Conservation (phyloP, 805 yeast genomes). For the Hagleromyces aurorensis region DNA sequence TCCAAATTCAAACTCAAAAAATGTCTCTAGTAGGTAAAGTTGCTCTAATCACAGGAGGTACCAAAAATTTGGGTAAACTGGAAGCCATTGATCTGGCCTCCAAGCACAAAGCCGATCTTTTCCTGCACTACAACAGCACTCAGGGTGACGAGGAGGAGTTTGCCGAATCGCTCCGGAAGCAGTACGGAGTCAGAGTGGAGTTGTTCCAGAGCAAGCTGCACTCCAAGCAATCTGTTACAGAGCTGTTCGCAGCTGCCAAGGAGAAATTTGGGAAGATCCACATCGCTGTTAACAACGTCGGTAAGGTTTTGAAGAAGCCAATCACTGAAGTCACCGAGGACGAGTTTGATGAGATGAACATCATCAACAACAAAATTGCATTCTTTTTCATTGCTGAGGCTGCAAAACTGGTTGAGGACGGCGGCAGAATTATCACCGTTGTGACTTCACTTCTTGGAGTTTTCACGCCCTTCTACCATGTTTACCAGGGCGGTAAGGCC, state of each 20-base stretch:
- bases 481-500: constrained; percentile 51
- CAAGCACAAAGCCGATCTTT: constrained; percentile 42
- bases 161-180: constrained; percentile 30
- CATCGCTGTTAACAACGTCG: constrained; percentile 61
- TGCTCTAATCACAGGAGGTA: constrained; percentile 53
- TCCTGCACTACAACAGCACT: constrained; percentile 47
- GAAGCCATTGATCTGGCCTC: constrained; percentile 49
- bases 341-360: constrained; percentile 49
- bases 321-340: constrained; percentile 42
- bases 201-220: constrained; percentile 38
- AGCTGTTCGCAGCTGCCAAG: constrained; percentile 41
- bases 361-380: constrained; percentile 50
- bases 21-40: constrained; percentile 37
- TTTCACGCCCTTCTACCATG: constrained; percentile 44
- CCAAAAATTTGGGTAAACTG: constrained; percentile 50
- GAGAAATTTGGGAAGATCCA: constrained; percentile 44
- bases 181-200: constrained; percentile 37
- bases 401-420: constrained; percentile 40
- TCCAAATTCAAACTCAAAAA: no score
- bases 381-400: constrained; percentile 55
- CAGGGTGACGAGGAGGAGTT: constrained; percentile 33
- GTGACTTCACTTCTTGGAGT: constrained; percentile 64
- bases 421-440: constrained; percentile 47
- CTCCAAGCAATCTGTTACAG: constrained; percentile 35
- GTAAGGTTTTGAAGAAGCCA: constrained; percentile 58